A percentile compares a stretch with the other conserved stretches of the same genome.
These are phyloP conservation scores for Fusarium albidum DNA, from an alignment of 2,329 filamentous ascomycete genomes.

Conservation along the genomic window DNA sequence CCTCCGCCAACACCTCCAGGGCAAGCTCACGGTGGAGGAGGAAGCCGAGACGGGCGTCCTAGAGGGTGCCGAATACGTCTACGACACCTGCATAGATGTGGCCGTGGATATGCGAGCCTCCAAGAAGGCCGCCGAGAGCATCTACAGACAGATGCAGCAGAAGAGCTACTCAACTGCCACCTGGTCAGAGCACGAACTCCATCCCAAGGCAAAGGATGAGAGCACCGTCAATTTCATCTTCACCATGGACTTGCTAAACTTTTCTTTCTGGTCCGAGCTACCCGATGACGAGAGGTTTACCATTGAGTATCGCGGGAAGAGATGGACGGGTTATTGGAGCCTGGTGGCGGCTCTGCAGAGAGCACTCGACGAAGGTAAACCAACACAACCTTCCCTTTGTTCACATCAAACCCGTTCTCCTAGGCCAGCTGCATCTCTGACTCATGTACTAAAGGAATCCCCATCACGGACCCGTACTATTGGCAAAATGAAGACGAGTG, in stretches of 20 bases:
- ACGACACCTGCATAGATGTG: slow-evolving; percentile 92
- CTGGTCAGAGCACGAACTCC: slow-evolving; percentile 89
- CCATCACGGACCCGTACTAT: slow-evolving; percentile 87
- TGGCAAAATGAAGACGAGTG: slow-evolving; percentile 83
- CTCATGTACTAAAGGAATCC: slow-evolving; percentile 65
- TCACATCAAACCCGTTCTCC: no score
- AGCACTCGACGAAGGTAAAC: slow-evolving; percentile 81
- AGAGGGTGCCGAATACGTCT: slow-evolving; percentile 83
- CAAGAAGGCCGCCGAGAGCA: slow-evolving; percentile 80
- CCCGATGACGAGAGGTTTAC: slow-evolving; percentile 78
- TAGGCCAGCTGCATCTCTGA: slow-evolving; percentile 9
- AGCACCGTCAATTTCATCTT: slow-evolving; percentile 91
- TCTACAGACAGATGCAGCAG: slow-evolving; percentile 83
- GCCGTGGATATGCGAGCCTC: slow-evolving; percentile 84
- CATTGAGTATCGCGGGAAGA: slow-evolving; percentile 80
- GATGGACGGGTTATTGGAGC: slow-evolving; percentile 96
- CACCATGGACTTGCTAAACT: slow-evolving; percentile 96
- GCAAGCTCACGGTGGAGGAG: slow-evolving; percentile 60
- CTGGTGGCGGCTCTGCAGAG: slow-evolving; percentile 86
- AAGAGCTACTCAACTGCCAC: slow-evolving; percentile 83
- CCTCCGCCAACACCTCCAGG: slow-evolving; percentile 79
- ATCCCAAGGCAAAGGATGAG: slow-evolving; percentile 84
- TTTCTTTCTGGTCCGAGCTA: slow-evolving; percentile 90
- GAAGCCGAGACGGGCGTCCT: slow-evolving; percentile 84
- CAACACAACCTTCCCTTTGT: no score